These are phyloP conservation scores for Penicillium olsonii DNA, from an alignment of 2,329 filamentous ascomycete species.

Conservation along the genomic window DNA sequence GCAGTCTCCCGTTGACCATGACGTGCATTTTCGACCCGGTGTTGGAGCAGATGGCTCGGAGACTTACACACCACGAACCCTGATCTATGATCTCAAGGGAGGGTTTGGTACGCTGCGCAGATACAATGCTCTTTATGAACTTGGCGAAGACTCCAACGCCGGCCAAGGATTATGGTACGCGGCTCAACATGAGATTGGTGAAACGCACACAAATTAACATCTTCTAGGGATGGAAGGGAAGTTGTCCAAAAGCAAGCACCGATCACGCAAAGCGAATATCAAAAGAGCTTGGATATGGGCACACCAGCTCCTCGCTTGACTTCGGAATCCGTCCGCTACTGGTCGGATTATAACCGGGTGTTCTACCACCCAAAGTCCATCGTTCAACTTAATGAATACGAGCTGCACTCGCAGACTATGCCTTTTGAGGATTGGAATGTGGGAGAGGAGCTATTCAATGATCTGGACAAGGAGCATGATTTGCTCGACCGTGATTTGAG, in stretches of 20 bases:
- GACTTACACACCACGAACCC: slow-evolving; percentile 85
- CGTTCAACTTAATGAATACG: slow-evolving; percentile 83
- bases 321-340: slow-evolving; percentile 78
- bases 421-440: slow-evolving; percentile 77
- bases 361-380: slow-evolving; percentile 89
- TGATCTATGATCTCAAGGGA: slow-evolving; percentile 94
- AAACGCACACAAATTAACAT: background rate
- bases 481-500: slow-evolving; percentile 87
- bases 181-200: background rate
- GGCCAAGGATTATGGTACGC: slow-evolving; percentile 49
- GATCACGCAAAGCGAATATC: slow-evolving; percentile 74
- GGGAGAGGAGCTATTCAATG: slow-evolving; percentile 73
- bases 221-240: slow-evolving; percentile 63
- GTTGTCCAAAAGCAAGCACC: slow-evolving; percentile 68
- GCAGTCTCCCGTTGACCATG: slow-evolving; percentile 71
- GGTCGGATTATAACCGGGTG: slow-evolving; percentile 93
- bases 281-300: slow-evolving; percentile 75
- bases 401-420: slow-evolving; percentile 75
- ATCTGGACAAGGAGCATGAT: slow-evolving; percentile 77
- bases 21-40: slow-evolving; percentile 85
- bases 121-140: slow-evolving; percentile 83
- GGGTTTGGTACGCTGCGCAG: slow-evolving; percentile 86
- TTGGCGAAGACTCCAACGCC: slow-evolving; percentile 40
- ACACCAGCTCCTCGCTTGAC: slow-evolving; percentile 64
- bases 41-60: slow-evolving; percentile 80